Conservation (phyloP, 768 basidiomycete genomes). For the Epithele typhae region DNA sequence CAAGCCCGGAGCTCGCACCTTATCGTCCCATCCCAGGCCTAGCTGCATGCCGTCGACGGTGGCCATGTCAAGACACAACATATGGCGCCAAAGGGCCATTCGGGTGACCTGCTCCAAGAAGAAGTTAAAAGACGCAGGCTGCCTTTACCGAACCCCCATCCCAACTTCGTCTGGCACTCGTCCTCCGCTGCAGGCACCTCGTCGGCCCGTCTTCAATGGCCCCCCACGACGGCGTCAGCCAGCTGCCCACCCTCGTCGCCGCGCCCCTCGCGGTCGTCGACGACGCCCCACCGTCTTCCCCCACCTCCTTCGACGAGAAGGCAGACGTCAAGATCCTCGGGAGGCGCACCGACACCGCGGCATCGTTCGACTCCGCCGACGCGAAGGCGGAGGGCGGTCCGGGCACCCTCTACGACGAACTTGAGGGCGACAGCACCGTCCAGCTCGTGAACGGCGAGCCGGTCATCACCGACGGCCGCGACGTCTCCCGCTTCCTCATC, state of each 20-base stretch:
- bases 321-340: slow-evolving; percentile 5
- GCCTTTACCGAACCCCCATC: too few species aligned
- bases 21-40: too few species aligned
- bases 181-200: too few species aligned
- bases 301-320: slow-evolving; percentile 12
- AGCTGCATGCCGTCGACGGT: too few species aligned
- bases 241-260: slow-evolving; percentile 12
- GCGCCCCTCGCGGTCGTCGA: slow-evolving; percentile 1
- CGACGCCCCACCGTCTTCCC: neutral
- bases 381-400: neutral
- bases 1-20: too few species aligned
- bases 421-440: slow-evolving; percentile 16
- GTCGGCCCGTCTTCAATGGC: neutral
- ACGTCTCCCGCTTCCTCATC: slow-evolving; percentile 52
- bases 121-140: too few species aligned
- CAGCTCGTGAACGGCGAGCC: slow-evolving; percentile 23
- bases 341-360: slow-evolving; percentile 6
- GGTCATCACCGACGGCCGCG: slow-evolving; percentile 33
- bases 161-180: too few species aligned
- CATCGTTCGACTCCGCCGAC: neutral
- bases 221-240: slow-evolving; percentile 6
- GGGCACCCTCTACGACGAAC: slow-evolving; percentile 1
- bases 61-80: too few species aligned
- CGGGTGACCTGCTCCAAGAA: too few species aligned
- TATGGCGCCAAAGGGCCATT: too few species aligned